Base-by-base conservation (phyloP, 2,329 filamentous ascomycete species). In the Xylariaceae sp. region DNA sequence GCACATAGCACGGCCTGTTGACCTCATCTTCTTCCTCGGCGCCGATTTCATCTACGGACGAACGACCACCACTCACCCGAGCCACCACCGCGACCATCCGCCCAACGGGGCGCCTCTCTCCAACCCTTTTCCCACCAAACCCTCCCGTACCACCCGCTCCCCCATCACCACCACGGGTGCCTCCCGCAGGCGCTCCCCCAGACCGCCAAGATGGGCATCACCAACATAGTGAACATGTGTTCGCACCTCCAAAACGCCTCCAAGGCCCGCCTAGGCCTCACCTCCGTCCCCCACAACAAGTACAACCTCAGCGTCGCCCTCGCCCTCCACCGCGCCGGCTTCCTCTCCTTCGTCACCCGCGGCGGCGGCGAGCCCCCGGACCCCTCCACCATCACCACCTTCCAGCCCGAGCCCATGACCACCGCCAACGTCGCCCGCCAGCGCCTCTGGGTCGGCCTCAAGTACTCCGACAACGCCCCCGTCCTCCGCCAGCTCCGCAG, bases 181-280 rank as follows among this genome's bases (percentile, higher is more conserved):
- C n/a, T n/a, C n/a, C n/a, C n/a, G n/a, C n/a, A n/a, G n/a, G n/a
- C n/a, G n/a, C n/a, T n/a, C n/a, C n/a, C n/a, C n/a, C n/a, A n/a
- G n/a, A n/a, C 28, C 34, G 9, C 28, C 44, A 68, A 56, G 36
- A 87, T 87, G 83, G 85, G 81, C 56, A 77, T 95, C 67, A 72
- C 78, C 61, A 80, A 84, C 66, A 77, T 95, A 50, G 76, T 81
- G 56, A 73, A 91, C 72, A 81, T 90, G 68, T 94, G 87, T 75
- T 89, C 89, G 52, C 89, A 95, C 71, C 76, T 96, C 43, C 87
- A 93, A 65, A 96, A 96, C 72, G 87, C 87, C 52, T 85, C 85
- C 42, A 82, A 82, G 57, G 88, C 87, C n/a, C 82, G 85, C 1
- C 80, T 96, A 0, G 87, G 85, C 52, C 73, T 95, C 38, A 95